Percentiles rank a stretch among this genome's conserved stretches.
phyloP scores from a whole-genome alignment of 2,329 filamentous ascomycete genomes.

The Fusarium sacchari region DNA sequence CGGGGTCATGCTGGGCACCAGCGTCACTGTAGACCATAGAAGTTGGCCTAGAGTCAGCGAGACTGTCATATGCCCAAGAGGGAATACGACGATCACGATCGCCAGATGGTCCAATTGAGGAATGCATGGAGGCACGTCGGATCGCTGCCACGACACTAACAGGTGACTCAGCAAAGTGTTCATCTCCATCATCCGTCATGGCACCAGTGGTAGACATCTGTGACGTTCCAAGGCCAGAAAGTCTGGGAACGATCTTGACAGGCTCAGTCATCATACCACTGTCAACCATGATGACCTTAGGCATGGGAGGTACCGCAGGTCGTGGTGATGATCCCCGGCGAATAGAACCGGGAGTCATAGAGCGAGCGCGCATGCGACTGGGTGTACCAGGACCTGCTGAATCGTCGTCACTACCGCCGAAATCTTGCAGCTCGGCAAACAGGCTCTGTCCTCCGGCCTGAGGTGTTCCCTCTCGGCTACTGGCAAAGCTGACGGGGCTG shows the following conservation, averaged over 20 bases:
- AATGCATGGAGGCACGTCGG: slow-evolving; percentile 56
- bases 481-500: slow-evolving; percentile 67
- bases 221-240: slow-evolving; percentile 13
- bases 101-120: slow-evolving; percentile 49
- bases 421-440: slow-evolving; percentile 87
- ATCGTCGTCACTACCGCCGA: slow-evolving; percentile 80
- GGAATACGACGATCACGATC: slow-evolving; percentile 33
- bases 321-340: slow-evolving; percentile 57
- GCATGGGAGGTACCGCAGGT: slow-evolving; percentile 60
- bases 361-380: slow-evolving; percentile 59
- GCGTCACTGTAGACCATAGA: slow-evolving; percentile 65
- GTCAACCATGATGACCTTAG: slow-evolving; percentile 67
- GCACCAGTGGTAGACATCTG: slow-evolving; percentile 10
- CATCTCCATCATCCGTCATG: slow-evolving; percentile 25
- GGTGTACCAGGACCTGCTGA: slow-evolving; percentile 68
- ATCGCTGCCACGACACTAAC: slow-evolving; percentile 44
- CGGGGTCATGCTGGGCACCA: slow-evolving; percentile 61
- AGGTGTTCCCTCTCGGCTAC: slow-evolving; percentile 61
- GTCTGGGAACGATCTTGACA: slow-evolving; percentile 51
- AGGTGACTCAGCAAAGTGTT: slow-evolving; percentile 36
- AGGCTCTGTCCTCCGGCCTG: slow-evolving; percentile 74
- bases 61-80: slow-evolving; percentile 41
- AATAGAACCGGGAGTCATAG: slow-evolving; percentile 60
- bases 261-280: slow-evolving; percentile 70
- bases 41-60: slow-evolving; percentile 52